Evolutionary conservation across 83 land plant species (phyloP).

Genomic region (Diphasiastrum complanatum): DNA sequence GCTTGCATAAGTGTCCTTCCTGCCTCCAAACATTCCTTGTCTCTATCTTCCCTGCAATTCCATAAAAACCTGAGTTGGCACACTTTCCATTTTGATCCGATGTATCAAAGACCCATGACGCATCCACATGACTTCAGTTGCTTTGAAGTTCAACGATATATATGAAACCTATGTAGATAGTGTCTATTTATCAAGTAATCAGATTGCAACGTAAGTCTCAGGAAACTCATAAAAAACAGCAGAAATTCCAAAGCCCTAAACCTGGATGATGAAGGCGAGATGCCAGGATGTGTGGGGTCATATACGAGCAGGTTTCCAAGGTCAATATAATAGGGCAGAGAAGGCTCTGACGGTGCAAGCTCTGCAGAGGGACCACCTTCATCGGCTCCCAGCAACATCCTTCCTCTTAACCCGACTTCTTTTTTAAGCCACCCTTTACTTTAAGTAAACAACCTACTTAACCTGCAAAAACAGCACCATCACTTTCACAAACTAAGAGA

Average conservation of each 20-base stretch:
- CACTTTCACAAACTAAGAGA: too few relatives aligned
- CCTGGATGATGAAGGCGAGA: slow-evolving; percentile 19
- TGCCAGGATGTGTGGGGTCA: slow-evolving; percentile 22
- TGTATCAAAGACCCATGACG: background rate
- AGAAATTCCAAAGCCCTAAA: slow-evolving; percentile 1
- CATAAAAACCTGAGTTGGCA: too few relatives aligned
- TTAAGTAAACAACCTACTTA: too few relatives aligned
- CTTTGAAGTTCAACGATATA: background rate
- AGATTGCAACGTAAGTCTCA: background rate
- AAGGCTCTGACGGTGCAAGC: too few relatives aligned
- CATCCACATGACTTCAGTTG: background rate
- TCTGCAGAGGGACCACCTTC: too few relatives aligned
- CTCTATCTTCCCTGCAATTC: slow-evolving; percentile 10
- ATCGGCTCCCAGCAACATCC: too few relatives aligned
- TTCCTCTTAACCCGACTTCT: too few relatives aligned
- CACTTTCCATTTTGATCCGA: too few relatives aligned
- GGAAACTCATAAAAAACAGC: background rate
- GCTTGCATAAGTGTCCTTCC: slow-evolving; percentile 67
- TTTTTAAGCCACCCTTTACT: too few relatives aligned
- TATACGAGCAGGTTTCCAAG: slow-evolving; percentile 30
- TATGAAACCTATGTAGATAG: background rate
- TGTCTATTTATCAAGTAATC: background rate
- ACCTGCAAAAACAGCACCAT: too few relatives aligned
- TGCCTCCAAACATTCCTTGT: slow-evolving; percentile 46
- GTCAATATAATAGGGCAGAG: too few relatives aligned